phyloP scores from a whole-genome alignment of 345 rosid species.

The Salix exigua region DNA sequence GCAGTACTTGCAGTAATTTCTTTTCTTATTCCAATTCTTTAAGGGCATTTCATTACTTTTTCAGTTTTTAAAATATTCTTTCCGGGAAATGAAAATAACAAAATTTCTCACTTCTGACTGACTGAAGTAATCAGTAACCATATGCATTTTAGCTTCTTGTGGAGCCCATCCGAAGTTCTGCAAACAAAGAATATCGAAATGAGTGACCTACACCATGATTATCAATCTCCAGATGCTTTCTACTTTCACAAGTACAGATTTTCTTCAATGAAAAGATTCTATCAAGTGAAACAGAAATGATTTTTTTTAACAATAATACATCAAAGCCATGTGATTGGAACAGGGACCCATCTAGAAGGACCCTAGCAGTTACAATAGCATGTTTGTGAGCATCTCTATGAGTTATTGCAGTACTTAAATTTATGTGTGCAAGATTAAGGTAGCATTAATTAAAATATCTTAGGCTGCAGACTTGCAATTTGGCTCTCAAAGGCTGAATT shows the following conservation, averaged over 20 bases:
- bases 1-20: neutral
- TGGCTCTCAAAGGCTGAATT: neutral
- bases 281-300: neutral
- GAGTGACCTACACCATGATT: slow-evolving; percentile 5
- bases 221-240: neutral
- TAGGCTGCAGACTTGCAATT: neutral
- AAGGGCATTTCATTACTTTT: slow-evolving; percentile 6
- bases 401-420: neutral
- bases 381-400: neutral
- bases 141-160: slow-evolving; percentile 86
- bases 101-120: slow-evolving; percentile 65
- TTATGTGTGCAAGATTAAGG: neutral
- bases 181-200: slow-evolving; percentile 25
- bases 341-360: neutral
- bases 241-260: neutral
- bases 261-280: neutral
- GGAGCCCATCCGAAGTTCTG: slow-evolving; percentile 94
- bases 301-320: neutral
- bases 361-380: neutral
- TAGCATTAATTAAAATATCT: neutral
- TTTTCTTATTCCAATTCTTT: neutral
- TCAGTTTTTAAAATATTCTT: neutral
- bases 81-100: slow-evolving; percentile 3
- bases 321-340: neutral
- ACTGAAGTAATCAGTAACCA: slow-evolving; percentile 88